Evolutionary conservation across 225 moss, liverwort and hornwort genomes (phyloP).

Genomic region (Pseudoscleropodium purum): DNA sequence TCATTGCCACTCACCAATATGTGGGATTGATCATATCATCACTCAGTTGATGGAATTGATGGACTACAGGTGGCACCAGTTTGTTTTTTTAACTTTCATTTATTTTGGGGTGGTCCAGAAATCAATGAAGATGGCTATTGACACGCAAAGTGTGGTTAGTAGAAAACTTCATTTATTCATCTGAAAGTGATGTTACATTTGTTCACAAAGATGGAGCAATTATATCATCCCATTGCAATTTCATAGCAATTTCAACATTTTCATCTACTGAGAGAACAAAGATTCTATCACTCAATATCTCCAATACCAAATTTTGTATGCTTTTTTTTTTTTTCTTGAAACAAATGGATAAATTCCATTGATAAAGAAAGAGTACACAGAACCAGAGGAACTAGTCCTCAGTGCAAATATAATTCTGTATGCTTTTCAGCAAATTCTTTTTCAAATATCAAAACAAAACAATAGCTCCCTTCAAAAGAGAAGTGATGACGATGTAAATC

Average conservation of each 20-base stretch:
- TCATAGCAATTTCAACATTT: background rate
- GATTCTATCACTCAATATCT: no score
- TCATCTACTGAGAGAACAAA: background rate
- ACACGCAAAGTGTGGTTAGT: no score
- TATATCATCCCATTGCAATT: no score
- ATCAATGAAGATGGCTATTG: background rate
- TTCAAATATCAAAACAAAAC: no score
- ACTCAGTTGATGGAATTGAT: background rate
- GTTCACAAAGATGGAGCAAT: no score
- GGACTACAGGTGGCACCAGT: background rate
- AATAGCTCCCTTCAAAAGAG: background rate
- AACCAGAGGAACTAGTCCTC: no score
- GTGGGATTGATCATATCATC: background rate
- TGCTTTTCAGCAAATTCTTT: background rate
- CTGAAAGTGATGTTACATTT: no score
- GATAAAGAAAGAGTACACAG: no score
- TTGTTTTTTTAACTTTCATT: background rate
- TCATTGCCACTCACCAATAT: background rate
- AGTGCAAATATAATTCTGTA: no score
- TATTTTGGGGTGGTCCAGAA: background rate
- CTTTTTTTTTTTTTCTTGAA: no score
- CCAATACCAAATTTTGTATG: background rate
- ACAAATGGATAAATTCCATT: no score
- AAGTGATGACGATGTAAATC: no score
- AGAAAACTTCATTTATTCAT: background rate